These are phyloP conservation scores for Macrolepiota albuminosa DNA, from an alignment of 768 basidiomycete genomes.

Conservation along the genomic window DNA sequence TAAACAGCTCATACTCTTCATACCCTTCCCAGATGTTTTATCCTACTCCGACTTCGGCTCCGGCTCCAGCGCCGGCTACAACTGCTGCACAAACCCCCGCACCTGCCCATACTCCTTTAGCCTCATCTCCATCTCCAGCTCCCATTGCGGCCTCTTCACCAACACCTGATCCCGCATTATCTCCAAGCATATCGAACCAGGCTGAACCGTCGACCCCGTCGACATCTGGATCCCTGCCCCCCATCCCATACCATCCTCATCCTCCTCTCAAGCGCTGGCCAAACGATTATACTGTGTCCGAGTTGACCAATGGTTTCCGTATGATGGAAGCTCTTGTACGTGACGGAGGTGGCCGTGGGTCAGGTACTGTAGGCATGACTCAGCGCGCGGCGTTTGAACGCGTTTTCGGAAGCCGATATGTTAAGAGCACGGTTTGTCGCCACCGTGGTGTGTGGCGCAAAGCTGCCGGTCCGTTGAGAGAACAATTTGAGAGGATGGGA, in stretches of 20 bases:
- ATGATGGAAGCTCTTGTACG: slow-evolving; percentile 40
- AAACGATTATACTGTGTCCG: slow-evolving; percentile 68
- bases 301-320: slow-evolving; percentile 57
- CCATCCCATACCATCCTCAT: slow-evolving; percentile 51
- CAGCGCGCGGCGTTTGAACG: slow-evolving; percentile 67
- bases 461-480: slow-evolving; percentile 42
- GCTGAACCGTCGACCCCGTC: background rate
- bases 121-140: background rate
- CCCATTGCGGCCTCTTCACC: slow-evolving; percentile 1
- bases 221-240: slow-evolving; percentile 14
- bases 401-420: slow-evolving; percentile 66
- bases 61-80: background rate
- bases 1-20: background rate
- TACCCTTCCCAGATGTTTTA: slow-evolving; percentile 6
- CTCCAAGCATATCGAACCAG: slow-evolving; percentile 12
- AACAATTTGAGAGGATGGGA: slow-evolving; percentile 52
- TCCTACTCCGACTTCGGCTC: background rate
- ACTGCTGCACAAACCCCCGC: background rate
- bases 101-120: background rate
- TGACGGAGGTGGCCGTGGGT: slow-evolving; percentile 29
- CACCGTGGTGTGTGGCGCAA: slow-evolving; percentile 66
- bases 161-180: background rate
- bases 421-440: slow-evolving; percentile 70
- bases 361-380: slow-evolving; percentile 35
- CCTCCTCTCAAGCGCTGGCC: slow-evolving; percentile 72